Evolutionary conservation across 2,329 filamentous ascomycete species (phyloP).

Genomic region (Monilinia laxa): DNA sequence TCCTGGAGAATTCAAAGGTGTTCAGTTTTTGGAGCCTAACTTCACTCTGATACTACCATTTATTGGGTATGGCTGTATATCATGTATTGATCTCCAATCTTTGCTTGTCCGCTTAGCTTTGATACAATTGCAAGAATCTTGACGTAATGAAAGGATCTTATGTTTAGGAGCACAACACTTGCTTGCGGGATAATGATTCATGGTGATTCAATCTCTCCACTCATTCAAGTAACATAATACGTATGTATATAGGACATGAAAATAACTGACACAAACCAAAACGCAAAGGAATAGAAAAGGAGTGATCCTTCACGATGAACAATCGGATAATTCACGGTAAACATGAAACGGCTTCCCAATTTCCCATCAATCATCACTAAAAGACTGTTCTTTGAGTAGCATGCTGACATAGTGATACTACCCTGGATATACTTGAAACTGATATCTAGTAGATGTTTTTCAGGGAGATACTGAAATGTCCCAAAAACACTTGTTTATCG

Average conservation of each 20-base stretch:
- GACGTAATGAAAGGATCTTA: neutral
- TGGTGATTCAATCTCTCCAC: neutral
- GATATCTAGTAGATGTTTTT: neutral
- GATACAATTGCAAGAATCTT: neutral
- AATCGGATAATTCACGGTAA: neutral
- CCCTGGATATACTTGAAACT: neutral
- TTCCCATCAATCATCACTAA: neutral
- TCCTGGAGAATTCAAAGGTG: too few relatives aligned
- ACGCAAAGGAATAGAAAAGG: neutral
- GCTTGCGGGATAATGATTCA: neutral
- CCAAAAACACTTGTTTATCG: neutral
- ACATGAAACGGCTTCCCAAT: neutral
- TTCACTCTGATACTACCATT: neutral
- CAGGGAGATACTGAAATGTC: too few relatives aligned
- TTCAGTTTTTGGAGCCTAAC: neutral
- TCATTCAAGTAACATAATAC: neutral
- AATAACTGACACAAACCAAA: neutral
- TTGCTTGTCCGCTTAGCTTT: neutral
- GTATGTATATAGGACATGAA: neutral
- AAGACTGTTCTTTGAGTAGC: neutral
- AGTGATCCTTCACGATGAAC: neutral
- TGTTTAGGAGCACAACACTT: neutral
- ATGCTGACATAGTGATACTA: neutral
- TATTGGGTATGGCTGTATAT: neutral
- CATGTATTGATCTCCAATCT: neutral